Evolutionary conservation across 805 yeast species (phyloP), one percentile per base, ranked within the genome.

Genomic region (Osmozyma mogii): DNA sequence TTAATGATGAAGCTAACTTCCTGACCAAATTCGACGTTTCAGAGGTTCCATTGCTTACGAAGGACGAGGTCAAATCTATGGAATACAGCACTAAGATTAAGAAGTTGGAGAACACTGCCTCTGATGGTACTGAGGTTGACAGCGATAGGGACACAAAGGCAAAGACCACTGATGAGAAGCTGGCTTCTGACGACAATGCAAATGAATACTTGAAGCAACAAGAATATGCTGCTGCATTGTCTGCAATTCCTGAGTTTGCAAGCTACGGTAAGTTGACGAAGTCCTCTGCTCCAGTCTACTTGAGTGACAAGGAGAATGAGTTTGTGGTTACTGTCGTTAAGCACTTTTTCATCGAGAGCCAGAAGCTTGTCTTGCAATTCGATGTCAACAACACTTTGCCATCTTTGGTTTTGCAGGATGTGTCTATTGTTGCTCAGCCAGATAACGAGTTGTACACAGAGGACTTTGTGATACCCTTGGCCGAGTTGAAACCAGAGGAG

Each of bases 221-320:
- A 49, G 75, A 77, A 49, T 82, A 75, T 49, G 70, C 80, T 8
- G 75, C 76, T 37, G 88, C 75, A 49, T 66, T 89, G 45, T 57
- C 77, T 4, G 65, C 73, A 15, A 72, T 87, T 36, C 79, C 85
- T 15, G 92, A 85, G 50, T 68, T 88, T 45, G 68, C 74, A 12
- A 62, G 61, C 3, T 85, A 78, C 49, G 97, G 97, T 38, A 55
- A 70, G 21, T 66, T 87, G 38, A 64, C 87, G 37, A 85, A 81
- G 58, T 72, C 88, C 6, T 77, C 94, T 2, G 50, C 60, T 21
- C 61, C 62, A 24, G 64, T 74, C 32, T 75, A 79, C 41, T 72
- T 89, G 47, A 88, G 97, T 14, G 98, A 92, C 54, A 68, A 72
- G 36, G 97, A 88, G 54, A 85, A 94, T 37, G 98, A 92, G 59